These are phyloP conservation scores for Claviceps sp. DNA, from an alignment of 2,329 filamentous ascomycete genomes.

Conservation along the genomic window DNA sequence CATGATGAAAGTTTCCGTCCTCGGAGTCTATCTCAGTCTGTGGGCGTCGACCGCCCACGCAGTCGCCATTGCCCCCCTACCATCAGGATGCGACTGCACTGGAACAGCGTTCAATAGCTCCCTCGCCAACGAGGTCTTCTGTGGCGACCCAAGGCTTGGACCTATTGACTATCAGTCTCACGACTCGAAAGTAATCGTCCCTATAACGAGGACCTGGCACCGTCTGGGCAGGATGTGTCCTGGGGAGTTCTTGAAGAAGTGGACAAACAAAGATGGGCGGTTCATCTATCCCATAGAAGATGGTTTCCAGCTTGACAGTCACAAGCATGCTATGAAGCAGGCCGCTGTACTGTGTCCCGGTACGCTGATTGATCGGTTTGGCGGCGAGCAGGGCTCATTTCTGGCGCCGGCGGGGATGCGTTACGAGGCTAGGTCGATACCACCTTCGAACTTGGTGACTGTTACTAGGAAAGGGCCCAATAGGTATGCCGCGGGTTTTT, in stretches of 20 bases:
- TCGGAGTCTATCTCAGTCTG: neutral
- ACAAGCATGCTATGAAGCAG: neutral
- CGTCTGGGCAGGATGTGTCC: neutral
- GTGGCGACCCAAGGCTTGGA: neutral
- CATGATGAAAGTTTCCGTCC: neutral
- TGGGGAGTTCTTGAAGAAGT: neutral
- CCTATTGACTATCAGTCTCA: neutral
- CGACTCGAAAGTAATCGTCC: neutral
- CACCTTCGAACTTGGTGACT: neutral
- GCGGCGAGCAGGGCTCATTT: neutral
- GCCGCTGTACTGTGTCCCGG: neutral
- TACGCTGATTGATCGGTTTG: neutral
- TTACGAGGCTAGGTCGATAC: neutral
- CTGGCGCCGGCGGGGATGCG: neutral
- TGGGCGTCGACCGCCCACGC: neutral
- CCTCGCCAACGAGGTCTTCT: neutral
- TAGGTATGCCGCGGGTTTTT: neutral
- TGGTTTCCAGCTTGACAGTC: neutral
- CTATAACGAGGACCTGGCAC: neutral
- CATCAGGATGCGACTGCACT: neutral
- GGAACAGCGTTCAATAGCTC: neutral
- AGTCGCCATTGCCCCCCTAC: neutral
- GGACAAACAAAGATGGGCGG: neutral
- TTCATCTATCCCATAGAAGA: neutral
- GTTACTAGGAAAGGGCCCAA: neutral